A percentile compares a stretch with the other conserved stretches of the same genome.
Evolutionary conservation across 2,329 filamentous ascomycete species (phyloP).

Genomic region (Sporothrix inflata): DNA sequence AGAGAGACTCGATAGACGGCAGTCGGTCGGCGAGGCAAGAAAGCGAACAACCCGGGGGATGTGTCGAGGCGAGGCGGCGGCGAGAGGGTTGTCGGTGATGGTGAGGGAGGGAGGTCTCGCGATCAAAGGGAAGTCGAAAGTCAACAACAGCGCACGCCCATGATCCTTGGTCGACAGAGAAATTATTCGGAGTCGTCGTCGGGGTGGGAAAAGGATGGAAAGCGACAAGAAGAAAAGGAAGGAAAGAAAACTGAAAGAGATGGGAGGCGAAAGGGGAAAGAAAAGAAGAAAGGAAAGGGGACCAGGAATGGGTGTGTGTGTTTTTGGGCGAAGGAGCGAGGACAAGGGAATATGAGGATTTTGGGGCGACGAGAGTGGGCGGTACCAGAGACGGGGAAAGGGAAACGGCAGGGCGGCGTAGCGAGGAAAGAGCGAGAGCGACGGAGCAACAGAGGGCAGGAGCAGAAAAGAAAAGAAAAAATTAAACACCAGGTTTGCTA

Average conservation of each 20-base stretch:
- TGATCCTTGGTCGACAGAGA: slow-evolving; percentile 22
- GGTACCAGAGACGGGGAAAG: background rate
- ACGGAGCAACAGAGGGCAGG: background rate
- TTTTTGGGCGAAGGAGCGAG: slow-evolving; percentile 6
- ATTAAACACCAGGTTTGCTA: background rate
- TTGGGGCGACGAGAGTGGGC: slow-evolving; percentile 14
- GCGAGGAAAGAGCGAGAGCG: slow-evolving; percentile 18
- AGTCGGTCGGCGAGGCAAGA: background rate
- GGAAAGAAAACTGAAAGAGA: background rate
- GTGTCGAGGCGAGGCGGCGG: slow-evolving; percentile 9
- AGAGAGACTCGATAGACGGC: background rate
- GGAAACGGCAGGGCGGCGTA: background rate
- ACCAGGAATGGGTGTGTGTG: slow-evolving; percentile 21
- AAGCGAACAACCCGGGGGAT: background rate
- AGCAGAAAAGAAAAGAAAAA: background rate
- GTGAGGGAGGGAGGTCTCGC: slow-evolving; percentile 26
- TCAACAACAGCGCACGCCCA: slow-evolving; percentile 24
- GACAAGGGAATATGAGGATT: slow-evolving; percentile 19
- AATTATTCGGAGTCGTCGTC: slow-evolving; percentile 2
- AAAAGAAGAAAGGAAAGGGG: background rate
- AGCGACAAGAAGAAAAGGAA: background rate
- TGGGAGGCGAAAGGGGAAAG: background rate
- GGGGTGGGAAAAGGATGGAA: slow-evolving; percentile 5
- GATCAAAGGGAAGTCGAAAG: background rate
- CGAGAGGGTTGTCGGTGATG: background rate